Conservation (phyloP, 805 yeast species). For the Suhomyces sp. region DNA sequence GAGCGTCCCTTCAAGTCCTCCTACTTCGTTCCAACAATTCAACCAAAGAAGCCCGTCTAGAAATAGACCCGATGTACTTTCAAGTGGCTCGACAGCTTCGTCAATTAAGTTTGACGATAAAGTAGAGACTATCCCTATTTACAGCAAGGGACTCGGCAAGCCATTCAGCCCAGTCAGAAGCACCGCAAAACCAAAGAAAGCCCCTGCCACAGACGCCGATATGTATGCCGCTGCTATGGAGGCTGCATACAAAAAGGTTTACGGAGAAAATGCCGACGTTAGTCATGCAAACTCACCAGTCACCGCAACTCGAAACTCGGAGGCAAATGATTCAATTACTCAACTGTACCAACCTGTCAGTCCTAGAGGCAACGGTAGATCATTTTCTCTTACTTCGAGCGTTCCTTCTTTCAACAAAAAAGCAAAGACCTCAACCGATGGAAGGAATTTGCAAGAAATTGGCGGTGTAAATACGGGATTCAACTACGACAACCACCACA, state of each 20-base stretch:
- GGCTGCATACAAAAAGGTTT: conserved; percentile 24
- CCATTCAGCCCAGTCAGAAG: not conserved
- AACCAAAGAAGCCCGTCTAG: not conserved
- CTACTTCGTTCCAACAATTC: not conserved
- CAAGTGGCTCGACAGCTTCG: conserved; percentile 23
- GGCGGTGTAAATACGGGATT: conserved; percentile 19
- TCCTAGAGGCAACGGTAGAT: not conserved
- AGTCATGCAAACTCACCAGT: not conserved
- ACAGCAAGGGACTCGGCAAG: conserved; percentile 4
- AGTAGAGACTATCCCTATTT: conserved; percentile 37
- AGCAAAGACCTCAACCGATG: not conserved
- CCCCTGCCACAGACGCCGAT: conserved; percentile 10
- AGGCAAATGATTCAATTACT: not conserved
- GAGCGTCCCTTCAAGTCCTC: not conserved
- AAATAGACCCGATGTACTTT: conserved; percentile 8
- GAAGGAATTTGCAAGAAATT: conserved; percentile 1
- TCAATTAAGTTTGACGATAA: conserved; percentile 38
- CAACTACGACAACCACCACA: conserved; percentile 31
- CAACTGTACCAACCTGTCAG: not conserved
- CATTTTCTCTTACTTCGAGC: conserved; percentile 1
- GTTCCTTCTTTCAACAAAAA: not conserved
- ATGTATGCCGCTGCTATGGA: conserved; percentile 22
- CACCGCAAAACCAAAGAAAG: not conserved
- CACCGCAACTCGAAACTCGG: not conserved
- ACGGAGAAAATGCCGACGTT: conserved; percentile 12